Base-by-base conservation (phyloP, 768 basidiomycete genomes). In the Bullera alba region DNA sequence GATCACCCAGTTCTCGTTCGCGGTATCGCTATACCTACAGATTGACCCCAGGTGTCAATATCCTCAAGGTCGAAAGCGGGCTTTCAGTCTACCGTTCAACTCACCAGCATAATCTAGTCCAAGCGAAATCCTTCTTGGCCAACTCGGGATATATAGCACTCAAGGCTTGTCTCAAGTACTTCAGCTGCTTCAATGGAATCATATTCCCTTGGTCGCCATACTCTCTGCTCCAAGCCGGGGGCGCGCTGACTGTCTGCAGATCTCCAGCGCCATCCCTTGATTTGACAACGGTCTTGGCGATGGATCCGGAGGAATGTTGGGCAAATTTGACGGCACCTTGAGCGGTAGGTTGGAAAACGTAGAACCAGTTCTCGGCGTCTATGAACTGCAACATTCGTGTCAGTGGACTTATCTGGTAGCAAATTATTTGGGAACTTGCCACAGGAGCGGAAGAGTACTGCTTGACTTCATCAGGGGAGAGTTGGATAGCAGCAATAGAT, bases 1-100 rank as follows among this genome's bases (percentile, higher is more conserved):
- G 57, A 96, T 87, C 37, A 95, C 75, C 87, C 89, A 96, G 70
- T 96, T 80, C 2, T 81, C 83, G 61, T 91, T 86, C 0, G 82
- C 78, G 4, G 89, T 82, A 61, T 95, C 92, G 21, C 84, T 84
- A 69, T 96, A 96, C 88, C 88, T 91, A 55, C n/a, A 55, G 37
- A 23, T 8, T n/a, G 21, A 37, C 44, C 58, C 19, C 5, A 7
- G 42, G 36, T 5, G 45, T 56, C 25, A 4, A 21, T 29, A 1
- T 19, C 12, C 4, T 6, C 14, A 8, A 8, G 6, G 22, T 7
- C 23, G 6, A 22, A 6, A 5, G 5, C 23, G 25, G 23, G 22
- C 21, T 21, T 69, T 80, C 23, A 29, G 27, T 21, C n/a, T n/a
- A n/a, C n/a, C n/a, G n/a, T n/a, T n/a, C n/a, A n/a, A 69, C 80